Conservation (phyloP, 768 basidiomycete species). For the Russula vinacea region DNA sequence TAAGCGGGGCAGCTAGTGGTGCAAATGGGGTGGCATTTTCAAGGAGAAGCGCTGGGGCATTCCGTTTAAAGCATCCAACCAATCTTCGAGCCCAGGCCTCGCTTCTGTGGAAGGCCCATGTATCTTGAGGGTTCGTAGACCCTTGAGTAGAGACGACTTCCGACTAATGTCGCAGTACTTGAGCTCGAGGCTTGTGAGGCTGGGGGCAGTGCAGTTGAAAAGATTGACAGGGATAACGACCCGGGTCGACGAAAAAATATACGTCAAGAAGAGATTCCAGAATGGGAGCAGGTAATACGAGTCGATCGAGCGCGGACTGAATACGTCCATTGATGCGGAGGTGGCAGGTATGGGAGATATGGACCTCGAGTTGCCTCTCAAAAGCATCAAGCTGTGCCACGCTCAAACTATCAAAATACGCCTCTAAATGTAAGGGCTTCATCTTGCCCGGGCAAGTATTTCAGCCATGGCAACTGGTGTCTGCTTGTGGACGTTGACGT, state of each 20-base stretch:
- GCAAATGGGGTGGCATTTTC: neutral
- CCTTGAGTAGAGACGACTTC: conserved; percentile 14
- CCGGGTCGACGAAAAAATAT: too few relatives aligned
- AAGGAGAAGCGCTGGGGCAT: conserved; percentile 17
- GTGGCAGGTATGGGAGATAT: conserved; percentile 6
- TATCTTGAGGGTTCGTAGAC: conserved; percentile 14
- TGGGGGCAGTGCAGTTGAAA: neutral
- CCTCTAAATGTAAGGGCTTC: conserved; percentile 11
- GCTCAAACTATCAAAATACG: neutral
- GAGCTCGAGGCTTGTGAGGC: neutral
- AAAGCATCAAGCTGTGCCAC: neutral
- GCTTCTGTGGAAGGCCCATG: neutral
- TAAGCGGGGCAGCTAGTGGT: too few relatives aligned
- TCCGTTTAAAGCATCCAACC: conserved; percentile 16
- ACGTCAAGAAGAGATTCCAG: neutral
- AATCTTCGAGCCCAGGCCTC: conserved; percentile 7
- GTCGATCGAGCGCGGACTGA: neutral
- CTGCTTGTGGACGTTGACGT: conserved; percentile 7
- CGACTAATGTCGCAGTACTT: neutral
- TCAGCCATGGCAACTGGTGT: neutral
- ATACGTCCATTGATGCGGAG: neutral
- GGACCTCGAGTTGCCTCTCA: neutral
- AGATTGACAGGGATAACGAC: neutral
- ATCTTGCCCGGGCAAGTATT: conserved; percentile 12
- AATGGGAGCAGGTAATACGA: neutral